Base-by-base conservation (phyloP, 2,329 filamentous ascomycete species). In the Beauveria brongniartii region DNA sequence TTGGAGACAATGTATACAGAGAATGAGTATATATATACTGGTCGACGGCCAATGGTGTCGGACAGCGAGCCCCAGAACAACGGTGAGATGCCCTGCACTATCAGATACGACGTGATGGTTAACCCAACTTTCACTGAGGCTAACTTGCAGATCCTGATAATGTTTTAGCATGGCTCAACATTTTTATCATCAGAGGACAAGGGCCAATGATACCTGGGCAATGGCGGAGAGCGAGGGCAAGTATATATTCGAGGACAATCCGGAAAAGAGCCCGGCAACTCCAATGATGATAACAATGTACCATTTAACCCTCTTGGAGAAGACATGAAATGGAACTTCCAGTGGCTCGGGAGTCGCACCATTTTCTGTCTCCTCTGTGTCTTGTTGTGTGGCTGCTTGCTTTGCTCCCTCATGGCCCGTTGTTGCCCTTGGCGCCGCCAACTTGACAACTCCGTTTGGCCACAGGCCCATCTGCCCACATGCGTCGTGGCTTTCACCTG, bases 201-300 rank as follows among this genome's bases (percentile, higher is more conserved):
- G n/a, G 43, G n/a, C 43, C 8, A 20, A 28, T 4, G 5, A 9
- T 54, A 73, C 73, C 56, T 66, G 61, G 8, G 75, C 69, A 18
- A 80, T 73, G 3, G 69, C 63, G 50, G 73, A 70, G 5, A 80
- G 63, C 0, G 77, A 73, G 1, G 79, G 78, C 55, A 79, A 74
- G 69, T 82, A 82, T 55, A 83, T 81, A 62, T 78, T 80, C 37
- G 76, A 76, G 3, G 79, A 79, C 14, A 80, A 64, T 1, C 81
- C 80, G 3, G 80, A 82, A 69, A 84, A 82, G 34, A 83, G 70
- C 1, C 77, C 78, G 1, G 79, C 81, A 1, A 79, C 66, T 2
- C 79, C 76, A 26, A 81, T 76, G 55, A 80, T 78, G 66, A 76
- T 72, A 26, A 81, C 75, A 40, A 82, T 75, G 63, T 76, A 66